Percentiles rank a stretch among this genome's conserved stretches.
Evolutionary conservation across 108 stramenopile genomes (phyloP).

Genomic region (Aureococcus anophagefferens): DNA sequence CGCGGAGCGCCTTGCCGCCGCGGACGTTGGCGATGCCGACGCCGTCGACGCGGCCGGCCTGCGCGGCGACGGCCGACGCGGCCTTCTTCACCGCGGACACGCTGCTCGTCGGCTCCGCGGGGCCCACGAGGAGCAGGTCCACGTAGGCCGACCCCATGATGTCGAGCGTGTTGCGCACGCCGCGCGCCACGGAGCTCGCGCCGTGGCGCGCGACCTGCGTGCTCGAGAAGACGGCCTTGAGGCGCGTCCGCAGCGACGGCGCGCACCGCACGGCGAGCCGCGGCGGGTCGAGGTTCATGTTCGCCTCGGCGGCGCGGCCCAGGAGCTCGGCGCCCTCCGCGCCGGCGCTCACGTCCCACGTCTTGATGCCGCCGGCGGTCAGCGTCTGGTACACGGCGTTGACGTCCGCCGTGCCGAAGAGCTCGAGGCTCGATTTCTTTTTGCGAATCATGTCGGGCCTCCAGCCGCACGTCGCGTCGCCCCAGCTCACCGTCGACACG

Average conservation of each 20-base stretch:
- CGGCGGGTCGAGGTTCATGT: background rate
- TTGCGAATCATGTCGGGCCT: no score
- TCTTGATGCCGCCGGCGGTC: background rate
- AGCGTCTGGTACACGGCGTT: background rate
- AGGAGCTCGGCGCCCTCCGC: background rate
- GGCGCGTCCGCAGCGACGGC: background rate
- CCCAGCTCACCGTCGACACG: background rate
- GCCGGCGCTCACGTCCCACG: background rate
- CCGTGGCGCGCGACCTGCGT: no score
- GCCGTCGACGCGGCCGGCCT: background rate
- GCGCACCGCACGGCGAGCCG: background rate
- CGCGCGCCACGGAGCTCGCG: background rate
- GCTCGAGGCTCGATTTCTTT: background rate
- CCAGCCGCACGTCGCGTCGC: background rate
- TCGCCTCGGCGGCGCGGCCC: background rate
- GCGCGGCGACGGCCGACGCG: no score
- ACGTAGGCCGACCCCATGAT: background rate
- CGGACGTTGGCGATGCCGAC: background rate
- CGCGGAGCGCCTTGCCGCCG: background rate
- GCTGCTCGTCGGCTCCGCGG: background rate
- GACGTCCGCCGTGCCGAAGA: background rate
- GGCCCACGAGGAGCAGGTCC: background rate
- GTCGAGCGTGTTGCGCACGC: background rate
- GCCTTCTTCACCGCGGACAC: background rate
- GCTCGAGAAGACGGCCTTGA: background rate